A percentile compares a stretch with the other conserved stretches of the same genome.
These are phyloP conservation scores for Trichoderma hamatum DNA, from an alignment of 2,329 filamentous ascomycete genomes.

Conservation along the genomic window DNA sequence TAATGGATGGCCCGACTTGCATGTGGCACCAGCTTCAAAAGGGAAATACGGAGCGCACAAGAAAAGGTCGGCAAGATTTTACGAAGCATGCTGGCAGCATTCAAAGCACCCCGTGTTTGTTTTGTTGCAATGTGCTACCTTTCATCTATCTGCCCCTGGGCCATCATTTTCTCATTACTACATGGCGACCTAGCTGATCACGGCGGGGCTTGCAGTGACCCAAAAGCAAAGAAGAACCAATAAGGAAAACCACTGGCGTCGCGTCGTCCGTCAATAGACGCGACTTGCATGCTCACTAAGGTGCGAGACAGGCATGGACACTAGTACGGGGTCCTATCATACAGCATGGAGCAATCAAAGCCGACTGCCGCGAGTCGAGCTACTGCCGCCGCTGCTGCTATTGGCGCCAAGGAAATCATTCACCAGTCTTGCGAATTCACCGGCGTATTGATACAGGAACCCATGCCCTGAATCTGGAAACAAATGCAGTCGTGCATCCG, in stretches of 20 bases:
- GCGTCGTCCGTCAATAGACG: conserved; percentile 19
- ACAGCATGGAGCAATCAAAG: conserved; percentile 16
- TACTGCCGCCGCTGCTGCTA: conserved; percentile 3
- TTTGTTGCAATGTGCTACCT: conserved; percentile 8
- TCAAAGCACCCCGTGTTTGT: neutral
- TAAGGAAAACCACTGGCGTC: conserved; percentile 22
- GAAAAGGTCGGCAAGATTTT: neutral
- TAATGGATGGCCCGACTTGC: neutral
- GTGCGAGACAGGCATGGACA: conserved; percentile 9
- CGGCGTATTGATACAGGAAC: conserved; percentile 42
- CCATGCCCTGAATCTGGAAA: conserved; percentile 44
- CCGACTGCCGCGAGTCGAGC: conserved; percentile 21
- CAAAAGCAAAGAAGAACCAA: conserved; percentile 21
- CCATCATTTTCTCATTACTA: conserved; percentile 16
- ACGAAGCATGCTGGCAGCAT: conserved; percentile 10
- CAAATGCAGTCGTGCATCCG: conserved; percentile 39
- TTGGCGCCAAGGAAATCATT: conserved; percentile 38
- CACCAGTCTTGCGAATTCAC: conserved; percentile 38
- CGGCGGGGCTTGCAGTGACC: conserved; percentile 20
- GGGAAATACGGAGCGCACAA: neutral
- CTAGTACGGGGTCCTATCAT: neutral
- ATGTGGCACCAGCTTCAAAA: conserved; percentile 8
- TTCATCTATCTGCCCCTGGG: conserved; percentile 16
- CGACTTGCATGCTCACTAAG: conserved; percentile 23
- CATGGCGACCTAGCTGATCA: conserved; percentile 22